Percentiles rank a stretch among this genome's conserved stretches.
Conservation (phyloP, 2,329 filamentous ascomycete species). For the Fusarium floridanum region DNA sequence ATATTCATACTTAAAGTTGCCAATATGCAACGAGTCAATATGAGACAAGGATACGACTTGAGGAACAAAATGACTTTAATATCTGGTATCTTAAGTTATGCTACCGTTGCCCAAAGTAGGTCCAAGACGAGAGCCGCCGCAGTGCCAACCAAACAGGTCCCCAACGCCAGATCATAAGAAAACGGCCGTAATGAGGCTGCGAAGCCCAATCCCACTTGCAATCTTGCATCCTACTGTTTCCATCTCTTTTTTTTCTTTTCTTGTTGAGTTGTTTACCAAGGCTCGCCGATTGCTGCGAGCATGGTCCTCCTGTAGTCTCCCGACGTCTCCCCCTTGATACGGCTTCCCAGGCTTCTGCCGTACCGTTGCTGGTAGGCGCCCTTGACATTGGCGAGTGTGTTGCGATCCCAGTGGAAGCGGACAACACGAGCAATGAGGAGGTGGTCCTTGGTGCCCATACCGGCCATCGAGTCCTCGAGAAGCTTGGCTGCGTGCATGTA, state of each 20-base stretch:
- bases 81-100: slow-evolving; percentile 32
- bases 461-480: slow-evolving; percentile 90
- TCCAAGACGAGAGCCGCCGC: slow-evolving; percentile 17
- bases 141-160: slow-evolving; percentile 24
- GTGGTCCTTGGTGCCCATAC: slow-evolving; percentile 87
- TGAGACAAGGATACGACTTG: not conserved
- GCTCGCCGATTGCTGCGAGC: slow-evolving; percentile 74
- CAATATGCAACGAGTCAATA: not conserved
- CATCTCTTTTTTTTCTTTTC: not conserved
- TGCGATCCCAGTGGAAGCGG: slow-evolving; percentile 84
- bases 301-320: slow-evolving; percentile 85
- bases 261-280: slow-evolving; percentile 27
- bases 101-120: slow-evolving; percentile 11
- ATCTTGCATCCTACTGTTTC: not conserved
- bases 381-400: slow-evolving; percentile 81
- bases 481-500: slow-evolving; percentile 85
- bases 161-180: slow-evolving; percentile 32
- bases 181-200: slow-evolving; percentile 22
- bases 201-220: slow-evolving; percentile 13
- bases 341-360: slow-evolving; percentile 72
- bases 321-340: slow-evolving; percentile 86
- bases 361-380: slow-evolving; percentile 81
- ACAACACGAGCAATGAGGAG: slow-evolving; percentile 84
- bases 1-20: not conserved
- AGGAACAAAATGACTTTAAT: not conserved